Conservation (phyloP, 331 rosid genomes). For the Telfairia occidentalis region DNA sequence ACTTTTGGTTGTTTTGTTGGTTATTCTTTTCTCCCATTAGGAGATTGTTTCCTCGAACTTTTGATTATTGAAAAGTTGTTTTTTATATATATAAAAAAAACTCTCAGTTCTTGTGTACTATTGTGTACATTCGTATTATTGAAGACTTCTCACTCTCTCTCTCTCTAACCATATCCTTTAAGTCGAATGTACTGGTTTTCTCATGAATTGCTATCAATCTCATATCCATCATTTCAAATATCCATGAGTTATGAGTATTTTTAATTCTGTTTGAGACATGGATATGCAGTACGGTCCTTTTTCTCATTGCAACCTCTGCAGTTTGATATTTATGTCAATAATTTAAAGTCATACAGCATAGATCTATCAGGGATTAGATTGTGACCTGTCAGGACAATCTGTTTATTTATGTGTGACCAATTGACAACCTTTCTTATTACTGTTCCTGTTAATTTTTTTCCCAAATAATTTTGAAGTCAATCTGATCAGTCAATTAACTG, state of each 20-base stretch:
- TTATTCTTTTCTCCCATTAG: too few species aligned
- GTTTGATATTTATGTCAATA: neutral
- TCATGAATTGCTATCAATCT: neutral
- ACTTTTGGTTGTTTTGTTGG: too few species aligned
- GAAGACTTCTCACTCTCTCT: neutral
- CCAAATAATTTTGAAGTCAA: neutral
- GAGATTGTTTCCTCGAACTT: too few species aligned
- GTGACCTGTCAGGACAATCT: neutral
- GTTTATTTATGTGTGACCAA: neutral
- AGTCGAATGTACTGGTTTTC: neutral
- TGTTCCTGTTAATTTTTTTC: neutral
- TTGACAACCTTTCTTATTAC: neutral
- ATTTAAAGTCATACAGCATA: neutral
- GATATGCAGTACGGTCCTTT: neutral
- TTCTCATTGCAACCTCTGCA: neutral
- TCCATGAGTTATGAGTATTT: neutral
- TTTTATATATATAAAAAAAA: too few species aligned
- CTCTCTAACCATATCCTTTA: neutral
- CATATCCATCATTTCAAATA: too few species aligned
- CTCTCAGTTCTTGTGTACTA: neutral
- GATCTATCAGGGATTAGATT: neutral
- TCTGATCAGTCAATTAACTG: conserved; percentile 8
- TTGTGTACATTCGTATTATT: neutral
- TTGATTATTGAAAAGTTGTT: too few species aligned
- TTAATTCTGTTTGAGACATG: neutral